Conservation (phyloP, 495 filamentous ascomycete species). For the Wilcoxina mikolae region DNA sequence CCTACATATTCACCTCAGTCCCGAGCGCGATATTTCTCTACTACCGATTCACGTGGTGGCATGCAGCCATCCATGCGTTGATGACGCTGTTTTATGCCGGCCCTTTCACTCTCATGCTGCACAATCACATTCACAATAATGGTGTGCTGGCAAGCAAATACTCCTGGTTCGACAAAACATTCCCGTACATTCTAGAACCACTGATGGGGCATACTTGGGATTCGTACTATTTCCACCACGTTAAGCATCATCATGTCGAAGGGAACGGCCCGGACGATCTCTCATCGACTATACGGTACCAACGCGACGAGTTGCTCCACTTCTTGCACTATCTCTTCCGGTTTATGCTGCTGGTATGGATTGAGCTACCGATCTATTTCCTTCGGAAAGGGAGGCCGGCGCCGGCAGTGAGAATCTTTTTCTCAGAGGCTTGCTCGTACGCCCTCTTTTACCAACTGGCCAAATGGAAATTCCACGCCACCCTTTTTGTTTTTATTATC, state of each 20-base stretch:
- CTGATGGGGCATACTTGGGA: conserved; percentile 74
- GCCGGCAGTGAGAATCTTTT: conserved; percentile 38
- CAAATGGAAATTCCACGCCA: conserved; percentile 39
- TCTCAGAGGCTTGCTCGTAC: conserved; percentile 36
- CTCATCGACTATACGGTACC: conserved; percentile 58
- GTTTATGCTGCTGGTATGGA: conserved; percentile 57
- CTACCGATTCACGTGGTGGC: conserved; percentile 47
- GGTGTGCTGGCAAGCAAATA: conserved; percentile 46
- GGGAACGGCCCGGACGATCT: conserved; percentile 65
- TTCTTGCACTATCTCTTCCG: conserved; percentile 56
- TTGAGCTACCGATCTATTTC: conserved; percentile 64
- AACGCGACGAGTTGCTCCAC: conserved; percentile 49
- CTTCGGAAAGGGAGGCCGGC: conserved; percentile 38
- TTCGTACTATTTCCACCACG: conserved; percentile 70
- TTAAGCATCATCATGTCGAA: conserved; percentile 75
- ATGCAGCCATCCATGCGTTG: conserved; percentile 47
- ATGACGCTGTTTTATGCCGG: conserved; percentile 52
- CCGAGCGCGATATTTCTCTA: conserved; percentile 52
- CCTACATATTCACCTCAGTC: conserved; percentile 53
- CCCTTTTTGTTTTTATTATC: conserved; percentile 45
- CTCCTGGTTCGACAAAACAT: conserved; percentile 41
- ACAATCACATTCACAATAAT: conserved; percentile 66
- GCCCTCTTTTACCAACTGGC: not conserved
- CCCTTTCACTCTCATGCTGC: conserved; percentile 63
- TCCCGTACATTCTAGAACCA: conserved; percentile 60